Percentiles rank a stretch among this genome's conserved stretches.
These are phyloP conservation scores for Ogataea minuta DNA, from an alignment of 805 yeast species.

Conservation along the genomic window DNA sequence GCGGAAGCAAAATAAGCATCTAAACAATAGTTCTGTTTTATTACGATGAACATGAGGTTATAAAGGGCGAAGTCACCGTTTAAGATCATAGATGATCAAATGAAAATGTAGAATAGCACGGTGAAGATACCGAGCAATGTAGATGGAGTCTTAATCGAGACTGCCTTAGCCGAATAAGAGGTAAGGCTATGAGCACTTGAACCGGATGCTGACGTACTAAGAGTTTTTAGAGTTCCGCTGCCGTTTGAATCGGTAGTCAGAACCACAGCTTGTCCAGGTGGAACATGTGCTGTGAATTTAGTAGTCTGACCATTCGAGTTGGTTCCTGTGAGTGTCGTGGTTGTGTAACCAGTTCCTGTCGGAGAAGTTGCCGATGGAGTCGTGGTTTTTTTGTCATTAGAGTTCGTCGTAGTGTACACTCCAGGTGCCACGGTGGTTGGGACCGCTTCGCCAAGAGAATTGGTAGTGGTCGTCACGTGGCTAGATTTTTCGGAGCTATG, in stretches of 20 bases:
- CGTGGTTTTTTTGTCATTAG: too few species aligned
- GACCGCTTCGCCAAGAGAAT: background rate
- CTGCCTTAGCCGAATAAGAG: conserved; percentile 4
- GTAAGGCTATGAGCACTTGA: conserved; percentile 1
- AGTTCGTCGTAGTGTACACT: too few species aligned
- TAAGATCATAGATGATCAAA: conserved; percentile 2
- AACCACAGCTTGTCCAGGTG: conserved; percentile 1
- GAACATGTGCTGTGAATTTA: background rate
- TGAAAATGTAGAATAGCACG: conserved; percentile 8
- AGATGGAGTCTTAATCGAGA: conserved; percentile 4
- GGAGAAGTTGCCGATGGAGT: background rate
- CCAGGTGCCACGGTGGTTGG: background rate
- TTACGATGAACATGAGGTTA: conserved; percentile 1
- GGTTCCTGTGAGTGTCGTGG: conserved; percentile 4
- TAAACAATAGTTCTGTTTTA: background rate
- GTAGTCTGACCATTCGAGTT: conserved; percentile 1
- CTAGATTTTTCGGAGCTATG: background rate
- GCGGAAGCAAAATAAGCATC: background rate
- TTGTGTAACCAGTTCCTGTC: background rate
- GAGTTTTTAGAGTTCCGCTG: conserved; percentile 1
- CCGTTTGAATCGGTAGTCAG: conserved; percentile 8
- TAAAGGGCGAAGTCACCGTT: background rate
- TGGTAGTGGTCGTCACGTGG: conserved; percentile 4
- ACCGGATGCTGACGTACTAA: background rate
- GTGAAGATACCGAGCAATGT: conserved; percentile 8